These are phyloP conservation scores for Bipolaris cookei DNA, from an alignment of 2,329 filamentous ascomycete species.

Conservation along the genomic window DNA sequence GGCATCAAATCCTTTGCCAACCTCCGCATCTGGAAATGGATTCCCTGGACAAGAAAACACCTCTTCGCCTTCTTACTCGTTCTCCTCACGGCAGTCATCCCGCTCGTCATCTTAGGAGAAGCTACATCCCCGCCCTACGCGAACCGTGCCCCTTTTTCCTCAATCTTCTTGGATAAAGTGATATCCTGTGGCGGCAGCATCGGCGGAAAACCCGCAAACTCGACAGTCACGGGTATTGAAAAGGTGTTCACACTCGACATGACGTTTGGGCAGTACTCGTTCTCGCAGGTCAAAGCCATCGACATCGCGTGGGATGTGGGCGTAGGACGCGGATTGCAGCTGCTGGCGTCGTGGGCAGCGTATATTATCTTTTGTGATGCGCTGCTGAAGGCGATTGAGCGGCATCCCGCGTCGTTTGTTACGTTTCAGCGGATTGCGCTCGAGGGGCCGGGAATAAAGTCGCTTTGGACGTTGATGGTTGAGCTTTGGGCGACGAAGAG, in stretches of 20 bases:
- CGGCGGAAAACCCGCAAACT: constrained; percentile 16
- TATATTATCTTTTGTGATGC: constrained; percentile 46
- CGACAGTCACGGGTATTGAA: constrained; percentile 31
- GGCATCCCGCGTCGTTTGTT: constrained; percentile 41
- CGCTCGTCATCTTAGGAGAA: constrained; percentile 18
- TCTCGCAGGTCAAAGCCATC: constrained; percentile 45
- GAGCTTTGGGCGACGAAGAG: constrained; percentile 35
- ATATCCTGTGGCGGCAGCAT: constrained; percentile 19
- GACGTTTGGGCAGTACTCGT: constrained; percentile 33
- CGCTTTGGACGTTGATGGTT: constrained; percentile 33
- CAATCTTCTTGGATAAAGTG: constrained; percentile 22
- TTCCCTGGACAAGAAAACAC: constrained; percentile 15
- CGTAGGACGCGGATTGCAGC: constrained; percentile 43
- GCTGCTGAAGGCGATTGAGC: constrained; percentile 44
- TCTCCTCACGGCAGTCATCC: constrained; percentile 10
- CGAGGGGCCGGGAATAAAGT: constrained; percentile 32
- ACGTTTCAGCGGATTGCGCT: constrained; percentile 44
- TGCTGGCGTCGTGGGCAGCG: constrained; percentile 35
- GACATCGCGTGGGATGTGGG: constrained; percentile 47
- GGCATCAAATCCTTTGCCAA: not conserved
- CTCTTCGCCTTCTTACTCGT: constrained; percentile 20
- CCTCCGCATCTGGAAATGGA: constrained; percentile 5
- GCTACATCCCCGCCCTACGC: constrained; percentile 6
- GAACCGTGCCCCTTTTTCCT: constrained; percentile 4
- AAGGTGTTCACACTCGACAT: constrained; percentile 39